Evolutionary conservation across 768 basidiomycete genomes (phyloP), one percentile per base, ranked within the genome.

Genomic region (Pleurotus platypus): DNA sequence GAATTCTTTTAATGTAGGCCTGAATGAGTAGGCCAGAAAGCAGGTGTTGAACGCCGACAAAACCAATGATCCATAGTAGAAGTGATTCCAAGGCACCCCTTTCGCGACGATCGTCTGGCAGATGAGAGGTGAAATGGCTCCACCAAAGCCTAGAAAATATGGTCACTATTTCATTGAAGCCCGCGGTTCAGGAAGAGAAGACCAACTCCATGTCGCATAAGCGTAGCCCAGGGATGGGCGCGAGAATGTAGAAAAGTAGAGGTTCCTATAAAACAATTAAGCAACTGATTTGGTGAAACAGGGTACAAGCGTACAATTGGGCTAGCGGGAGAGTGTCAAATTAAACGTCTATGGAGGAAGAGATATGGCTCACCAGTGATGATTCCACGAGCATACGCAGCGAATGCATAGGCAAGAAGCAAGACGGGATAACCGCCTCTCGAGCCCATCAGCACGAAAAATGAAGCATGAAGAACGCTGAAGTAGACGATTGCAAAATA

Each of bases 41-140:
- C 62, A 55, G 4, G 67, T 62, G 62, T 79, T 83, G 55, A 75
- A 62, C 0, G 66, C 75, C 18, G 80, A 76, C 26, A 83, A 67
- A 5, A 80, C 75, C 4, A 84, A 71, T 2, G 82, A 83, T 27
- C 81, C 82, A 55, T 75, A 76, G 65, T 84, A 86, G 60, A 85
- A 86, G 43, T 77, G 69, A 16, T 64, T 64, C 83, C 84, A 85
- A 4, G 78, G 78, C 49, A 81, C 67, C 4, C 82, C 80, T 7
- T 65, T 67, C 1, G 78, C 75, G 8, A 83, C 70, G 22, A 82
- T 62, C 1, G 74, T 70, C 61, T 85, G 83, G 62, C 82, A 83
- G 18, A 84, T 73, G 4, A 86, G 69, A 2, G 84, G 84, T 2
- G 83, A 77, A n/a, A 71, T 65, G 48, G 81, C 77, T 1, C 75